phyloP scores from a whole-genome alignment of 768 basidiomycete species.

The Paxillus ammoniavirescens region DNA sequence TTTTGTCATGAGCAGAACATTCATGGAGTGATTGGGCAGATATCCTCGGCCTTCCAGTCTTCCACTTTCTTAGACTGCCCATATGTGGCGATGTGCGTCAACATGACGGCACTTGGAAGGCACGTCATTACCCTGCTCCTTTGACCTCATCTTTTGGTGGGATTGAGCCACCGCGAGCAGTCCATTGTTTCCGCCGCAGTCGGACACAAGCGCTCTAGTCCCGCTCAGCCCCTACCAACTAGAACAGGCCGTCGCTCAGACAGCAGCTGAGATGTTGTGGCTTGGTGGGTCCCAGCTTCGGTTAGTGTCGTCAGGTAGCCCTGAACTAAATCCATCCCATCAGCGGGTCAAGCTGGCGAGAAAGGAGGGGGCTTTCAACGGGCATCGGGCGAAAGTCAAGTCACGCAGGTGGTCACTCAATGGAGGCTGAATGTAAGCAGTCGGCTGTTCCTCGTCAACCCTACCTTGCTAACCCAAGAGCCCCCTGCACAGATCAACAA shows the following conservation, averaged over 20 bases:
- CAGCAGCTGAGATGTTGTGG: constrained; percentile 9
- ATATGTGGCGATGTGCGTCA: too few species aligned
- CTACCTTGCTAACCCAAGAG: neutral
- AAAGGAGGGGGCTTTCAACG: constrained; percentile 9
- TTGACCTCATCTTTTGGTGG: neutral
- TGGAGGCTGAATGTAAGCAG: constrained; percentile 15
- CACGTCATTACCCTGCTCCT: too few species aligned
- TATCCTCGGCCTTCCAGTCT: neutral
- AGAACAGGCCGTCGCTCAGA: neutral
- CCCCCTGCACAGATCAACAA: constrained; percentile 8
- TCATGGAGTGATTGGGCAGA: neutral
- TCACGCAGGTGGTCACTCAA: constrained; percentile 3
- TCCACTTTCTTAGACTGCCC: too few species aligned
- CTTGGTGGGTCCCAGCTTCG: constrained; percentile 1
- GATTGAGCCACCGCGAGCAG: neutral
- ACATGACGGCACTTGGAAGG: too few species aligned
- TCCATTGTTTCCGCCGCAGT: neutral
- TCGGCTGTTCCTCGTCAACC: neutral
- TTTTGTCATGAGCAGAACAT: neutral
- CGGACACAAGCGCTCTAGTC: neutral
- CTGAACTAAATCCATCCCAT: neutral
- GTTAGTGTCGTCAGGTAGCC: neutral
- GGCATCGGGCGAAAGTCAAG: neutral
- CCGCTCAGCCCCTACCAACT: constrained; percentile 1
- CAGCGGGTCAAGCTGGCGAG: constrained; percentile 12